Evolutionary conservation across 805 yeast genomes (phyloP).

Genomic region (Priceomyces melissophilus): DNA sequence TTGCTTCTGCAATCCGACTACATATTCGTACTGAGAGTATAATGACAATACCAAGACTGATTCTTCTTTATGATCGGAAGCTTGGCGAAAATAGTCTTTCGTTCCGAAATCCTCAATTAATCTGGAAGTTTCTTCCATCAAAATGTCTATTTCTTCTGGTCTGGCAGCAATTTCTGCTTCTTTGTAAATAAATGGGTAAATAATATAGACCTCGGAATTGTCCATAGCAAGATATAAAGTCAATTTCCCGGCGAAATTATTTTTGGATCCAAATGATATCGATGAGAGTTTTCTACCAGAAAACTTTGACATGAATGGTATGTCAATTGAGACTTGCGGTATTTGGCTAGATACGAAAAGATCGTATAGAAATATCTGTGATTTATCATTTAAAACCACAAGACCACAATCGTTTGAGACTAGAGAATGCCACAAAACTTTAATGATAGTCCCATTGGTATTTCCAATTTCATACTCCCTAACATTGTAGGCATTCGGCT

Average conservation of each 20-base stretch:
- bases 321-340: constrained; percentile 19
- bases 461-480: constrained; percentile 13
- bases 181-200: constrained; percentile 24
- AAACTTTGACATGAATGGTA: constrained; percentile 8
- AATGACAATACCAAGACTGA: constrained; percentile 13
- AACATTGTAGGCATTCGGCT: constrained; percentile 3
- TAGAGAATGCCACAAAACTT: constrained; percentile 25
- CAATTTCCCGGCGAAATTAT: constrained; percentile 21
- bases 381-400: constrained; percentile 20
- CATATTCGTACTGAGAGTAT: constrained; percentile 16
- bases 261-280: constrained; percentile 27
- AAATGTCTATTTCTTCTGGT: constrained; percentile 10
- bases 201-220: constrained; percentile 7
- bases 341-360: constrained; percentile 12
- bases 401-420: constrained; percentile 19
- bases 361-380: constrained; percentile 18
- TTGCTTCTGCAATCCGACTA: constrained; percentile 11
- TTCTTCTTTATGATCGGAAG: constrained; percentile 7
- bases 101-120: constrained; percentile 11
- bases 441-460: constrained; percentile 14
- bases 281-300: constrained; percentile 17
- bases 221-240: constrained; percentile 26
- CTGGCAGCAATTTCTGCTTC: constrained; percentile 16
- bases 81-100: constrained; percentile 8
- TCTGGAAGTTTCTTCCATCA: constrained; percentile 10